Evolutionary conservation across 768 basidiomycete genomes (phyloP), one percentile per base, ranked within the genome.

Genomic region (Panaeolus cyanescens): DNA sequence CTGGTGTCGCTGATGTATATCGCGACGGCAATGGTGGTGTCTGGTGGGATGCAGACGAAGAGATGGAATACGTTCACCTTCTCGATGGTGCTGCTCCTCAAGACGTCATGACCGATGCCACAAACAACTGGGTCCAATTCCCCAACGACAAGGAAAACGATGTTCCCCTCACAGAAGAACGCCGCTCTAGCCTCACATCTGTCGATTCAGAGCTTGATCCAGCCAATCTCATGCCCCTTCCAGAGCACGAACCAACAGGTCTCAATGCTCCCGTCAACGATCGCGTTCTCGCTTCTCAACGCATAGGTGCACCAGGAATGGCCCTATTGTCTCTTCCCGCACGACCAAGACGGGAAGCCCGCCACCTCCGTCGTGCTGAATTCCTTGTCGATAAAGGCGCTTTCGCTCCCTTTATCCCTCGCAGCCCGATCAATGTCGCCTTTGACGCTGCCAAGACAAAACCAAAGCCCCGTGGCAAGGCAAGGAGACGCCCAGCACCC

Each of bases 11-110:
- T 1, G 86, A 82, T 54, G 82, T 88, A 3, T 83, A 83, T 71
- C 79, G 85, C 17, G 89, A 91, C 59, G 85, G 74, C 0, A 77
- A 80, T 25, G 89, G 88, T 22, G 83, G 84, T 0, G 56, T 91
- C 13, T 92, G 90, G 88, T 81, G 83, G 78, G 90, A 92, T 65
- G 83, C 81, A 58, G 88, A 89, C 10, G 90, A 92, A 70, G 83
- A 87, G 67, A 79, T 82, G 80, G 90, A 92, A 67, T 90, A 86
- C 63, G 77, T 80, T 13, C 86, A 84, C 59, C 80, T 92, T 8
- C 79, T 92, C 31, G 75, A 72, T 42, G 78, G 75, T 25, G 70
- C 76, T 13, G 69, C 74, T 59, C 72, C 70, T 10, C 70, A 67
- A 9, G 70, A 69, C 53, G 66, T 67, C n/a, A 71, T 70, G 50